Conservation (phyloP, 257 asterid species). For the Leptodermis oblonga region DNA sequence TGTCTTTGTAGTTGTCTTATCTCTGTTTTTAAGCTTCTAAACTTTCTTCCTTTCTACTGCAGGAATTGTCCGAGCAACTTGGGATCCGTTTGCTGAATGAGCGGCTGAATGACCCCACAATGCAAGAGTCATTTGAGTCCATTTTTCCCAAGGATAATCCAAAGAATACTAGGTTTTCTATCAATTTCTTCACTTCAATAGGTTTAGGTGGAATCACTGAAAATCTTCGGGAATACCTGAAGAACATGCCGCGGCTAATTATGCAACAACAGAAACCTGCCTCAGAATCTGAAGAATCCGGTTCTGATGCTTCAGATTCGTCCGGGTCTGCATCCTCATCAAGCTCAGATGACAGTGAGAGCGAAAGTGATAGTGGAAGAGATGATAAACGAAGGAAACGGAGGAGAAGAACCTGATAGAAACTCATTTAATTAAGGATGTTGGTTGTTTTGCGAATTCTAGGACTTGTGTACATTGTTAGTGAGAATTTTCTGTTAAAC, state of each 20-base stretch:
- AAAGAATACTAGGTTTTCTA: slow-evolving; percentile 72
- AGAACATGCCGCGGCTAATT: slow-evolving; percentile 89
- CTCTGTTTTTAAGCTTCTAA: too few relatives aligned
- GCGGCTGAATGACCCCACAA: too few relatives aligned
- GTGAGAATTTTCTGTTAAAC: not conserved
- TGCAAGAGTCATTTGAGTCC: slow-evolving; percentile 85
- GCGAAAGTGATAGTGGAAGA: slow-evolving; percentile 26
- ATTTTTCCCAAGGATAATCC: slow-evolving; percentile 84
- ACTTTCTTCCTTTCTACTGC: slow-evolving; percentile 17
- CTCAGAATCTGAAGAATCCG: slow-evolving; percentile 54
- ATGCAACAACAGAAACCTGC: slow-evolving; percentile 83
- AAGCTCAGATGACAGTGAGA: slow-evolving; percentile 41
- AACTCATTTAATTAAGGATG: not conserved
- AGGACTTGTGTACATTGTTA: not conserved
- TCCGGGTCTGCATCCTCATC: slow-evolving; percentile 40
- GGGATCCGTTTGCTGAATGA: too few relatives aligned
- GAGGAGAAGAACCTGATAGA: slow-evolving; percentile 31
- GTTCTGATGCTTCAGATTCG: slow-evolving; percentile 41
- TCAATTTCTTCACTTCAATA: slow-evolving; percentile 86
- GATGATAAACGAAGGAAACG: too few relatives aligned
- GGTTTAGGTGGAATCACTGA: slow-evolving; percentile 91
- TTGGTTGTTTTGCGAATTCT: not conserved
- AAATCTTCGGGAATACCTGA: slow-evolving; percentile 71
- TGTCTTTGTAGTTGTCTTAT: too few relatives aligned
- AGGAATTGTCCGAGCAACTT: slow-evolving; percentile 89